Conservation (phyloP, 441 rosid species). For the Euphorbia corollata region DNA sequence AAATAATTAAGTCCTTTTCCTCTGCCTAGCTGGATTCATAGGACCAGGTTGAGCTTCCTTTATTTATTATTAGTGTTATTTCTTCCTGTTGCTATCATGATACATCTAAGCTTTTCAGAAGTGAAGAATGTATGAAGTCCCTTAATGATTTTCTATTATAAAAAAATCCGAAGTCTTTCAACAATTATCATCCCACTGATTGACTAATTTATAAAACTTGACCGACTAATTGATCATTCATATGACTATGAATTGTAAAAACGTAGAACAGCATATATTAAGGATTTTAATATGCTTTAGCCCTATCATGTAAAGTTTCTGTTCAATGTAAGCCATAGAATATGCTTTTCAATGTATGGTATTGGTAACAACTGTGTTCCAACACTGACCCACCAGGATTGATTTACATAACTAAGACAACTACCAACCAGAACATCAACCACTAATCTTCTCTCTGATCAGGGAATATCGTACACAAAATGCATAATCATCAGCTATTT, state of each 20-base stretch:
- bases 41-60: neutral
- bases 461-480: neutral
- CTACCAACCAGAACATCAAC: neutral
- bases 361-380: constrained; percentile 12
- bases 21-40: constrained; percentile 5
- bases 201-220: neutral
- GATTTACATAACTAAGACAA: neutral
- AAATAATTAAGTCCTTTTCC: neutral
- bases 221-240: too few relatives aligned
- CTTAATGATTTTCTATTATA: neutral
- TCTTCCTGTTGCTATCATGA: neutral
- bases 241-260: too few relatives aligned
- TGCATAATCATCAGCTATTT: neutral
- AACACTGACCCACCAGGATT: constrained; percentile 16
- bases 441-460: neutral
- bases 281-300: neutral
- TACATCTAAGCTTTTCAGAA: neutral
- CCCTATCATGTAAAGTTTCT: neutral
- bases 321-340: neutral
- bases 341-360: neutral
- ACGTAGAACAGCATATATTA: neutral
- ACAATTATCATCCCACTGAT: neutral
- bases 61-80: neutral
- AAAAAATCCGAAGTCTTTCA: neutral
- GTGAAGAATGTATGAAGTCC: neutral